Conservation (phyloP, 73 alveolate genomes). For the Tetrahymena malaccensis region DNA sequence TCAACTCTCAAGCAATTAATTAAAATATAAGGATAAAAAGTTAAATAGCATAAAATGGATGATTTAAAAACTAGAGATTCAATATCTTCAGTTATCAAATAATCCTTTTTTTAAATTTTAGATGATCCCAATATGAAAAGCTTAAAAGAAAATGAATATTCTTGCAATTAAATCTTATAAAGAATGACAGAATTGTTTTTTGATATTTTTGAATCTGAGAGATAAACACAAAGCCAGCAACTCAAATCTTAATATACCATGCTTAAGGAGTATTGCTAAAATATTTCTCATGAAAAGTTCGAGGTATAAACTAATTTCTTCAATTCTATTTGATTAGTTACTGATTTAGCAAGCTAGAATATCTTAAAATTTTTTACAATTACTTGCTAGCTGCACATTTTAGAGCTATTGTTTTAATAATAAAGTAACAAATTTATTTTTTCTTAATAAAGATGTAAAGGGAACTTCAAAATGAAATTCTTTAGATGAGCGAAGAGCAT, state of each 20-base stretch:
- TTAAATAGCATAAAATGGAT: not conserved
- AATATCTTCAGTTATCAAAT: not conserved
- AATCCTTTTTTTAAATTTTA: not conserved
- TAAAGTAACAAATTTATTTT: not conserved
- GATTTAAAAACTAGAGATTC: not conserved
- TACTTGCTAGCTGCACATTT: not conserved
- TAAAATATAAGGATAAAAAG: not conserved
- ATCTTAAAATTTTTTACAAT: too few relatives aligned
- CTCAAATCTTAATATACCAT: not conserved
- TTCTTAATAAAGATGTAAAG: not conserved
- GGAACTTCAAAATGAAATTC: not conserved
- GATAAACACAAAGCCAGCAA: not conserved
- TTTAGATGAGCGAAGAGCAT: not conserved
- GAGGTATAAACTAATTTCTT: not conserved
- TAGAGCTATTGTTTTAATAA: not conserved
- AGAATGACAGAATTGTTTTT: not conserved
- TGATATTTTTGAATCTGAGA: not conserved
- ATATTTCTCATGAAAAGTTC: not conserved
- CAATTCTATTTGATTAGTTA: not conserved
- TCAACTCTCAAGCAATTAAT: not conserved
- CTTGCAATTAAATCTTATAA: not conserved
- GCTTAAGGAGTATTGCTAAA: not conserved
- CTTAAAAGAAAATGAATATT: not conserved
- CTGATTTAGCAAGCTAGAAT: not conserved
- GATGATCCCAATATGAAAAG: not conserved